Percentiles rank a stretch among this genome's conserved stretches.
phyloP scores from a whole-genome alignment of 164 flowering plant species.

The Cinnamomum chago region DNA sequence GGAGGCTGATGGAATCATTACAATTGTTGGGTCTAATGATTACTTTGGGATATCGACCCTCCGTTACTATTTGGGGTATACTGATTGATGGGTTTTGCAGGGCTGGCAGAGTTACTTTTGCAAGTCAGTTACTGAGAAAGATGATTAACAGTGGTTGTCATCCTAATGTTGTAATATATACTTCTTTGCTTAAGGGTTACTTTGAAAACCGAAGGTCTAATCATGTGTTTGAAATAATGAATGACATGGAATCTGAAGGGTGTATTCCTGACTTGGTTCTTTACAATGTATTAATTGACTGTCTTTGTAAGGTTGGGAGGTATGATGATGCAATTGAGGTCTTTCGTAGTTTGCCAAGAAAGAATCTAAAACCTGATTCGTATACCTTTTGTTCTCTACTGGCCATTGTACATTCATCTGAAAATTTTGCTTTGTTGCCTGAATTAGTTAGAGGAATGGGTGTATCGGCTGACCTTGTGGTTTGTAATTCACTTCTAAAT shows the following conservation, averaged over 20 bases:
- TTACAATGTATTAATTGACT: conserved; percentile 51
- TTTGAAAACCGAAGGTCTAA: conserved; percentile 29
- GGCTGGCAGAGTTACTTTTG: conserved; percentile 28
- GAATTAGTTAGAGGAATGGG: conserved; percentile 21
- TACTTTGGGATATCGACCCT: conserved; percentile 30
- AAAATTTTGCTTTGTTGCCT: conserved; percentile 29
- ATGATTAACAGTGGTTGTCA: conserved; percentile 42
- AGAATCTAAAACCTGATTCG: conserved; percentile 45
- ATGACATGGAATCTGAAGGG: conserved; percentile 31
- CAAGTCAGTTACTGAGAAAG: conserved; percentile 33
- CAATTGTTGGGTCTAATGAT: conserved; percentile 50
- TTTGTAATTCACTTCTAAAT: conserved; percentile 46
- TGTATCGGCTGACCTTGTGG: conserved; percentile 40
- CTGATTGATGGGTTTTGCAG: conserved; percentile 51
- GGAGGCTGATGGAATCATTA: conserved; percentile 35
- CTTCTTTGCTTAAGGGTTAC: conserved; percentile 50
- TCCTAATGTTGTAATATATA: conserved; percentile 61
- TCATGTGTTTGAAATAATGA: conserved; percentile 29
- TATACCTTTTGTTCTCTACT: conserved; percentile 50
- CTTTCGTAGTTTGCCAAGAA: conserved; percentile 26
- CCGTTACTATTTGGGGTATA: conserved; percentile 49
- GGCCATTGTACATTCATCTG: conserved; percentile 29
- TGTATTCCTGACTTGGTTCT: conserved; percentile 48
- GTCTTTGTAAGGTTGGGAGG: conserved; percentile 43
- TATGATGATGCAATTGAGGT: conserved; percentile 44